Conservation (phyloP, 169 alveolate genomes). For the Haemoproteus tartakovskyi region DNA sequence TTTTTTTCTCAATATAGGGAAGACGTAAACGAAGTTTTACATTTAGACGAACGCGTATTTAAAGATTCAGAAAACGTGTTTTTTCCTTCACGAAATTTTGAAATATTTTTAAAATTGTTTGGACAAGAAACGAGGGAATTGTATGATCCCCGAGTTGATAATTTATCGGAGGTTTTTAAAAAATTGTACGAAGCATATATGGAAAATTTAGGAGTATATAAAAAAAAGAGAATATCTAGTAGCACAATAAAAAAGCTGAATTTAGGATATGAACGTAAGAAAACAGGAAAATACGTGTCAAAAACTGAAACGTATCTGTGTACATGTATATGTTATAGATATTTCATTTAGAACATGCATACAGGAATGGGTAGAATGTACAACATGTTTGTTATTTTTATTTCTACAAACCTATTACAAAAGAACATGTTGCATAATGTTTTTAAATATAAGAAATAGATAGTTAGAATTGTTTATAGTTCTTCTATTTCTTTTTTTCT, state of each 20-base stretch:
- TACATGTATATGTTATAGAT: no score
- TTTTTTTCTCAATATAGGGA: constrained; percentile 2
- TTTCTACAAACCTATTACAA: no score
- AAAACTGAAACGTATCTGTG: no score
- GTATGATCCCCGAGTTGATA: constrained; percentile 17
- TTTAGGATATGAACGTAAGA: constrained; percentile 42
- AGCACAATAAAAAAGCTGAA: constrained; percentile 8
- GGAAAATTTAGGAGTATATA: constrained; percentile 29
- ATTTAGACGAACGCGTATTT: constrained; percentile 59
- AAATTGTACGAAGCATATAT: constrained; percentile 35
- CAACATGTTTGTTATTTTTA: no score
- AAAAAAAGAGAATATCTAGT: constrained; percentile 10
- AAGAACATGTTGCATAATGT: no score
- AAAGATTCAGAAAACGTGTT: constrained; percentile 59
- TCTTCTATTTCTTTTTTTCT: background rate
- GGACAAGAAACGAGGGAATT: background rate
- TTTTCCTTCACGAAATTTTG: constrained; percentile 39
- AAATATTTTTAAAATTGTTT: constrained; percentile 18
- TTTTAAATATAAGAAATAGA: no score
- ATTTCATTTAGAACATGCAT: no score
- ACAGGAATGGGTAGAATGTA: background rate
- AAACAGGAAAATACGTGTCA: no score
- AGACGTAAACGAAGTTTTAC: constrained; percentile 20
- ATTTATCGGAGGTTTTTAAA: constrained; percentile 20
- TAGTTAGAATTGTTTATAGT: no score